Conservation (phyloP, 1,284 basidiomycete genomes). For the Neotropicomus parvogracilis region DNA sequence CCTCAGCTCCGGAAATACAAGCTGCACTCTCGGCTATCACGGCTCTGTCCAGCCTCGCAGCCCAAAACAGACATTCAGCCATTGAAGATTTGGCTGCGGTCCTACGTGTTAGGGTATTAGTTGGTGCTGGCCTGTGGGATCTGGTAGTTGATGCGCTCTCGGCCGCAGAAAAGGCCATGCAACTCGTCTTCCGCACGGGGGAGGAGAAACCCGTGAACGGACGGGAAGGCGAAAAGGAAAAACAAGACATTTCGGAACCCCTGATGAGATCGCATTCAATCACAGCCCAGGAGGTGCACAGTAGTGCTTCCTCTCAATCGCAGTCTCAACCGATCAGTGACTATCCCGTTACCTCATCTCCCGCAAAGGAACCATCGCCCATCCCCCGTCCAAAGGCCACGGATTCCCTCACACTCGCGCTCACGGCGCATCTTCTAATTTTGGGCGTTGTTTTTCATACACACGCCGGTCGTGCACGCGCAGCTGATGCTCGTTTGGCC, state of each 20-base stretch:
- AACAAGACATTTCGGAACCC: slow-evolving; percentile 11
- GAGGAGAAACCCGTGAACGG: slow-evolving; percentile 8
- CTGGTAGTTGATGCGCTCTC: slow-evolving; percentile 44
- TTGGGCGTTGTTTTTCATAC: slow-evolving; percentile 57
- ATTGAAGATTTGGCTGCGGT: slow-evolving; percentile 47
- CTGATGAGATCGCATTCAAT: slow-evolving; percentile 32
- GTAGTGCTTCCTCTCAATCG: slow-evolving; percentile 25
- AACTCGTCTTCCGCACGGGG: slow-evolving; percentile 34
- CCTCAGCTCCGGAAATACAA: slow-evolving; percentile 23
- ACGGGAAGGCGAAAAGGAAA: slow-evolving; percentile 15
- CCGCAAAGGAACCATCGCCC: neutral
- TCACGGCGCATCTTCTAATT: slow-evolving; percentile 52
- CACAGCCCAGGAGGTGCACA: slow-evolving; percentile 29
- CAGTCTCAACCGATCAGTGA: slow-evolving; percentile 23
- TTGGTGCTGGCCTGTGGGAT: slow-evolving; percentile 52
- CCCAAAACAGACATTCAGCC: slow-evolving; percentile 39
- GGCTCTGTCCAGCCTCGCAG: slow-evolving; percentile 40
- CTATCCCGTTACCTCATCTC: neutral
- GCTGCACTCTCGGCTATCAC: slow-evolving; percentile 44
- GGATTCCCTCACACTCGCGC: slow-evolving; percentile 40
- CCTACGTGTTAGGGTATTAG: slow-evolving; percentile 49
- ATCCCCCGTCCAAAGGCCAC: slow-evolving; percentile 20
- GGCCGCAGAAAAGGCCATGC: slow-evolving; percentile 44
- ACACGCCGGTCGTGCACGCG: slow-evolving; percentile 46
- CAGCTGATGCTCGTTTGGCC: slow-evolving; percentile 46